phyloP scores from a whole-genome alignment of 2,329 filamentous ascomycete genomes.

The Aspergillus persii region DNA sequence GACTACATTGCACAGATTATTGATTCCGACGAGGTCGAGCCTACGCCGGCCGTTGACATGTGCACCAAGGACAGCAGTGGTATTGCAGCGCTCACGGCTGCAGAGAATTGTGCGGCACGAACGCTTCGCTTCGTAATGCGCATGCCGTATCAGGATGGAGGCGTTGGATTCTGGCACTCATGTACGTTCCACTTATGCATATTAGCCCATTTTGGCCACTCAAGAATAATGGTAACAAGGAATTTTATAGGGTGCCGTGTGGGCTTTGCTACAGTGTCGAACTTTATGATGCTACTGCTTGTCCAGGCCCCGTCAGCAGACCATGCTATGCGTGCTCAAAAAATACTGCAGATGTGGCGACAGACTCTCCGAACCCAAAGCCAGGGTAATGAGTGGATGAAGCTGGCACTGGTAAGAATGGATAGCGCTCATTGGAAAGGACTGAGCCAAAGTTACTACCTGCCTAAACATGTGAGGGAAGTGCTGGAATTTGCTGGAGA shows the following conservation, averaged over 20 bases:
- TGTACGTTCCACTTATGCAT: conserved; percentile 11
- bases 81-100: conserved; percentile 17
- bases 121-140: conserved; percentile 20
- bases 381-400: conserved; percentile 16
- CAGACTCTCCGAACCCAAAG: conserved; percentile 17
- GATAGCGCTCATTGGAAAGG: conserved; percentile 18
- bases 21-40: conserved; percentile 12
- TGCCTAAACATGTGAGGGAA: conserved; percentile 11
- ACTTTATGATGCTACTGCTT: conserved; percentile 19
- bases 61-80: conserved; percentile 11
- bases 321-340: conserved; percentile 9
- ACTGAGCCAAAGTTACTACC: conserved; percentile 12
- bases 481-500: background rate
- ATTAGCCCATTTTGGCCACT: background rate
- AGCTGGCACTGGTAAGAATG: conserved; percentile 17
- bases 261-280: conserved; percentile 19
- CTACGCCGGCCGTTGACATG: conserved; percentile 10
- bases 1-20: conserved; percentile 13
- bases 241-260: conserved; percentile 16
- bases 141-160: conserved; percentile 13
- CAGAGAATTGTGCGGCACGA: conserved; percentile 22
- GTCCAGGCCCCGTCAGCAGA: conserved; percentile 19
- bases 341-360: conserved; percentile 19
- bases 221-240: background rate
- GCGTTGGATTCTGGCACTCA: conserved; percentile 19